Conservation (phyloP, 352 stramenopile species). For the Phytophthora crassamura region DNA sequence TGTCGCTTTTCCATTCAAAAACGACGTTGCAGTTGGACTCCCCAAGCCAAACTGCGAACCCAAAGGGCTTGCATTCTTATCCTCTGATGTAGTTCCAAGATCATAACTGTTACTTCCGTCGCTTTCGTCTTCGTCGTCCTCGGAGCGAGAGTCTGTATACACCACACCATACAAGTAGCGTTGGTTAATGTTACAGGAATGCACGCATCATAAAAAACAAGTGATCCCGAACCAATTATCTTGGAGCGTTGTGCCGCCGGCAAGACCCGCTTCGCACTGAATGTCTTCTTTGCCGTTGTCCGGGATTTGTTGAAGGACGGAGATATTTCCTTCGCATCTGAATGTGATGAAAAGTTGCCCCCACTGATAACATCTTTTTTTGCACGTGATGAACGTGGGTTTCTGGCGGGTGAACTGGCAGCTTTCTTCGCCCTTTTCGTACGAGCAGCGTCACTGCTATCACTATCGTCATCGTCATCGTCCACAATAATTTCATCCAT, state of each 20-base stretch:
- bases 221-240: no score
- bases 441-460: background rate
- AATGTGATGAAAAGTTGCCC: background rate
- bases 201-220: background rate
- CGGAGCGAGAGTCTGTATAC: background rate
- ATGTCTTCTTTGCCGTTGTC: no score
- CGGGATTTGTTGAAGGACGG: no score
- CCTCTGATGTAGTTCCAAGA: conserved; percentile 1
- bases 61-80: background rate
- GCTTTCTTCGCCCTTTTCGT: conserved; percentile 6
- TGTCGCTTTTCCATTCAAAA: background rate
- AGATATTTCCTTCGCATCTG: no score
- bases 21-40: background rate
- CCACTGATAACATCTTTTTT: background rate
- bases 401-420: background rate
- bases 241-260: no score
- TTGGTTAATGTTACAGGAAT: background rate
- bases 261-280: no score
- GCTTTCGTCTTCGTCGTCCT: background rate
- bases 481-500: conserved; percentile 39
- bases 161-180: background rate
- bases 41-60: background rate
- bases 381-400: background rate
- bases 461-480: conserved; percentile 21
- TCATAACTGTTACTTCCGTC: conserved; percentile 2